Base-by-base conservation (phyloP, 768 basidiomycete genomes). In the Mrakia blollopis region DNA sequence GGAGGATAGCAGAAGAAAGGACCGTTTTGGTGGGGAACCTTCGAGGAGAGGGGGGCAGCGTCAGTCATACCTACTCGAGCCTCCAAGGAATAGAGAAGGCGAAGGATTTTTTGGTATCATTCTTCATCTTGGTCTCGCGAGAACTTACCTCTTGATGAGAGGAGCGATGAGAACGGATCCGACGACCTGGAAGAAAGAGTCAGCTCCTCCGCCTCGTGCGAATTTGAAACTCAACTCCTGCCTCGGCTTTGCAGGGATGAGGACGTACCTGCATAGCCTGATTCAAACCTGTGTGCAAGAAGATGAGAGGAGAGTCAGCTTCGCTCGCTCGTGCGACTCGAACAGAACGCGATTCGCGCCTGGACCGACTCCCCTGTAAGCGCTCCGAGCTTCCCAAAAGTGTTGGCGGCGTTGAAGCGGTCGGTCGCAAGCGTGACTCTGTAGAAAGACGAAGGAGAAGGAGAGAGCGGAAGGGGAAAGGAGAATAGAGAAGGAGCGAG, bases 191-290 rank as follows among this genome's bases (percentile, higher is more conserved):
- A 2, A n/a, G 18, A 11, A n/a, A 25, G 25, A 28, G 28, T 57
- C n/a, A 28, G 57, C n/a, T 57, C 57, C 7, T 28, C 81, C 18
- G 32, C 25, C 18, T 57, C 28, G 61, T n/a, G n/a, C 18, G 3
- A 13, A 25, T 5, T 18, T 9, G n/a, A n/a, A 54, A 16, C 9
- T 80, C 60, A n/a, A n/a, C n/a, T n/a, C n/a, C n/a, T n/a, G n/a
- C n/a, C n/a, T n/a, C n/a, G n/a, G n/a, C n/a, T n/a, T n/a, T n/a
- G n/a, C n/a, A n/a, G n/a, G n/a, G n/a, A n/a, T n/a, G n/a, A 82
- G 80, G 21, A 82, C 81, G 50, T 79, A 79, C 80, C 76, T 82
- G 82, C 76, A 80, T 80, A 10, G 81, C 69, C 30, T 77, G 72
- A 71, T 82, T 82, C 50, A 81, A 28, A 50, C 82, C n/a, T n/a